Percentiles rank a stretch among this genome's conserved stretches.
phyloP scores from a whole-genome alignment of 2,329 filamentous ascomycete species.

The Epichloe coenophiala region DNA sequence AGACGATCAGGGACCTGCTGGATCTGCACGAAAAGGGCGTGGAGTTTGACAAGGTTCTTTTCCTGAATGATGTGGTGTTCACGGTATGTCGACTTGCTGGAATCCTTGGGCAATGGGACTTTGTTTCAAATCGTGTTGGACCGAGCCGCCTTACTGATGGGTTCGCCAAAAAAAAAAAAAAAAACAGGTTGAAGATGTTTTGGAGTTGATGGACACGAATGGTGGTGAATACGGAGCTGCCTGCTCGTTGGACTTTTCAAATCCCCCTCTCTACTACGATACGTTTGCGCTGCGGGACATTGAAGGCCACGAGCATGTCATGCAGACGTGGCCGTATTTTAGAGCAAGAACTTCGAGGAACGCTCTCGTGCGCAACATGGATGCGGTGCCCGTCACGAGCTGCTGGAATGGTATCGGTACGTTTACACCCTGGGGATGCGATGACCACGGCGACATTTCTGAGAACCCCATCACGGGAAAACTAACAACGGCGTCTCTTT shows the following conservation, averaged over 20 bases:
- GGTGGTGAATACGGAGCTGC: conserved; percentile 46
- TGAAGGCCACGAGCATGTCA: conserved; percentile 34
- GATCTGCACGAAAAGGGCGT: conserved; percentile 34
- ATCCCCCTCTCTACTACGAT: conserved; percentile 43
- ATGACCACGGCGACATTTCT: neutral
- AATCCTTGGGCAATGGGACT: neutral
- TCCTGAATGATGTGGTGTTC: conserved; percentile 52
- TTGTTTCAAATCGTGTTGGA: too few species aligned
- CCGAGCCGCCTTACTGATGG: neutral
- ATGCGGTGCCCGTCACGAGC: conserved; percentile 31
- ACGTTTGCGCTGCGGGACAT: conserved; percentile 48
- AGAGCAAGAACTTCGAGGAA: conserved; percentile 33
- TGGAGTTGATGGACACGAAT: conserved; percentile 42
- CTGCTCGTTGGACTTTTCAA: conserved; percentile 46
- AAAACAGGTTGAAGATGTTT: conserved; percentile 37
- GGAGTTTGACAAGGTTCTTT: conserved; percentile 45
- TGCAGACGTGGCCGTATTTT: conserved; percentile 48
- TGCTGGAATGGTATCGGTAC: conserved; percentile 33
- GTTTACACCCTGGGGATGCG: neutral
- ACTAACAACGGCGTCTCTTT: neutral
- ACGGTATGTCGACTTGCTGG: conserved; percentile 22
- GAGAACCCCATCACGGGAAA: neutral
- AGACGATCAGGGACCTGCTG: conserved; percentile 44
- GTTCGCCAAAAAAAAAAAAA: neutral
- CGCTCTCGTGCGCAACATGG: conserved; percentile 34